Base-by-base conservation (phyloP, 1,284 basidiomycete genomes). In the Tylopilus sp. region DNA sequence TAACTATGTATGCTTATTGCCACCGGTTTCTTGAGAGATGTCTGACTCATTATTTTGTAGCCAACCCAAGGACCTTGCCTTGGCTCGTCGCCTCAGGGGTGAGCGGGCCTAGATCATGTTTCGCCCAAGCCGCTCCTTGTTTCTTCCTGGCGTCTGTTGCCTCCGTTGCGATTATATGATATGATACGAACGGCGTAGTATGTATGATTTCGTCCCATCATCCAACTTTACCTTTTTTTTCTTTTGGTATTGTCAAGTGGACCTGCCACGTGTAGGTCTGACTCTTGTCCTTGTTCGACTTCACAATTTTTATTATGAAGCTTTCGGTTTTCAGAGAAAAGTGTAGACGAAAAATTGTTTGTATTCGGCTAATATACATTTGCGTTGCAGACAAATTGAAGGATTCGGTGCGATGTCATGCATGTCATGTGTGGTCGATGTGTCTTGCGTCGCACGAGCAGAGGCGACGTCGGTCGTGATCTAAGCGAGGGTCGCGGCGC, bases 41-140 rank as follows among this genome's bases (percentile, higher is more conserved):
- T 44, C 31, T 53, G 33, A 59, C 57, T 48, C 34, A 46, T 45
- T 47, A 24, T 51, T 57, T 53, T 53, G 50, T 59, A 85, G 82
- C 66, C 83, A 88, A 77, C 83, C 84, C 60, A 86, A 91, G 80
- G 91, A 93, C 72, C 83, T 94, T 57, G 89, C 90, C 57, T 78
- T 94, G 60, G 91, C 91, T 60, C 82, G 91, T 67, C 87, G 91
- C 67, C 86, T 94, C 74, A 80, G 91, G 61, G 91, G 91, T 63
- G 91, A 94, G 77, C 79, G 90, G 69, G 86, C 88, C 66, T 91
- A 81, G 85, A 52, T 46, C 11, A 21, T 41, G 37, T 42, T 24
- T 8, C 11, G 7, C 15, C 4, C 39, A 47, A 30, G 34, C 38
- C 39, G 26, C 33, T 51, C 37, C 36, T 50, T n/a, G 44, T 61